Percentiles rank a stretch among this genome's conserved stretches.
phyloP scores from a whole-genome alignment of 768 basidiomycete genomes.

The Suillus placidus region DNA sequence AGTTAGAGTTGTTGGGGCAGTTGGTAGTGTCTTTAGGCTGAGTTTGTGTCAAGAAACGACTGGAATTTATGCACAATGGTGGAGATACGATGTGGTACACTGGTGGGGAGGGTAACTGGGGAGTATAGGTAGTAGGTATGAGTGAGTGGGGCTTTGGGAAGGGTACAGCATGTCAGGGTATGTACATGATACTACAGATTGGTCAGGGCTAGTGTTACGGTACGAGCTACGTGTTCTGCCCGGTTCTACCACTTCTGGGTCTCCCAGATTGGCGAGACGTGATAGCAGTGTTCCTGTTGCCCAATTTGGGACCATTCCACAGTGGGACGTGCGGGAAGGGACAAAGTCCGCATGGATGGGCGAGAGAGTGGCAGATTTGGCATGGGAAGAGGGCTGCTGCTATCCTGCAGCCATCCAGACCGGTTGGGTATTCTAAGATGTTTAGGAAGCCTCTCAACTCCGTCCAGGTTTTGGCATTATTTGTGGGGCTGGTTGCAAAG shows the following conservation, averaged over 20 bases:
- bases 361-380: background rate
- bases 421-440: background rate
- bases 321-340: background rate
- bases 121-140: too few relatives aligned
- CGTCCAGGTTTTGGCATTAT: background rate
- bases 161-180: too few relatives aligned
- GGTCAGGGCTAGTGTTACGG: too few relatives aligned
- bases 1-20: too few relatives aligned
- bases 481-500: background rate
- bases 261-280: background rate
- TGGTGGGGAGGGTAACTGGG: too few relatives aligned
- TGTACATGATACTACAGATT: too few relatives aligned
- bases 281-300: background rate
- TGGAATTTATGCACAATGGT: too few relatives aligned
- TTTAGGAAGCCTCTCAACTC: background rate
- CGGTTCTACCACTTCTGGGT: background rate
- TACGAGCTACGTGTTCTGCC: background rate
- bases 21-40: too few relatives aligned
- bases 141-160: too few relatives aligned
- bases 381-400: background rate
- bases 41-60: too few relatives aligned
- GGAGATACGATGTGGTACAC: too few relatives aligned
- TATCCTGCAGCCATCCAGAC: background rate
- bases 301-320: background rate
- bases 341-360: background rate